These are phyloP conservation scores for Carex arenaria DNA, from an alignment of 202 grass and related monocot species.

Conservation along the genomic window DNA sequence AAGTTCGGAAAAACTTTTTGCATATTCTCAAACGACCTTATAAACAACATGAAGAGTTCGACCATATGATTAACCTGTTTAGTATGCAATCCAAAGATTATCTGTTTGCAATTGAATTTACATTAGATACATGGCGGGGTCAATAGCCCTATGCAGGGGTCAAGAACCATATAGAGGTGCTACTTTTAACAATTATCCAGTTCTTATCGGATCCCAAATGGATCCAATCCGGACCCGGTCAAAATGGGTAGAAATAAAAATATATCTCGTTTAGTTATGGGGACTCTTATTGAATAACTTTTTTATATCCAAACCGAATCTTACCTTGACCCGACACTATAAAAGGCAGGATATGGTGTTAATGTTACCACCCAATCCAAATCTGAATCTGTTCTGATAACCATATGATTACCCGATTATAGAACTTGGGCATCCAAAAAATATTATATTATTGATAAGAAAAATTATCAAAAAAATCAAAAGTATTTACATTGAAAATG, in stretches of 20 bases:
- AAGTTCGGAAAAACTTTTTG: not conserved
- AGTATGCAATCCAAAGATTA: not conserved
- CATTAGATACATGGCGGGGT: not conserved
- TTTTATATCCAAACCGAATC: not conserved
- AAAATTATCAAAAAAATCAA: not conserved
- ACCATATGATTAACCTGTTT: not conserved
- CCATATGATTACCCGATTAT: not conserved
- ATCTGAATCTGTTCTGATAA: not conserved
- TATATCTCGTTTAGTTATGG: not conserved
- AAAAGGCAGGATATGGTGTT: not conserved
- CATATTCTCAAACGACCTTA: not conserved
- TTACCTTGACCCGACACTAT: not conserved
- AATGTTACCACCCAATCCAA: not conserved
- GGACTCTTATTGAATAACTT: not conserved
- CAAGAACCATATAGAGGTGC: not conserved
- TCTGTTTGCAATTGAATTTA: not conserved
- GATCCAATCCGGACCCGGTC: not conserved
- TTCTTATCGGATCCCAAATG: not conserved
- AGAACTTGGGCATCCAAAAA: not conserved
- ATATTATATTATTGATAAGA: not conserved
- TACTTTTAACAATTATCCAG: not conserved
- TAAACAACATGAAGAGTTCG: not conserved
- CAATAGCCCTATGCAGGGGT: not conserved
- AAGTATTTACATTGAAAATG: not conserved
- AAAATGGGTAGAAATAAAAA: not conserved